Conservation (phyloP, 2,329 filamentous ascomycete species). For the Camillea tinctor region DNA sequence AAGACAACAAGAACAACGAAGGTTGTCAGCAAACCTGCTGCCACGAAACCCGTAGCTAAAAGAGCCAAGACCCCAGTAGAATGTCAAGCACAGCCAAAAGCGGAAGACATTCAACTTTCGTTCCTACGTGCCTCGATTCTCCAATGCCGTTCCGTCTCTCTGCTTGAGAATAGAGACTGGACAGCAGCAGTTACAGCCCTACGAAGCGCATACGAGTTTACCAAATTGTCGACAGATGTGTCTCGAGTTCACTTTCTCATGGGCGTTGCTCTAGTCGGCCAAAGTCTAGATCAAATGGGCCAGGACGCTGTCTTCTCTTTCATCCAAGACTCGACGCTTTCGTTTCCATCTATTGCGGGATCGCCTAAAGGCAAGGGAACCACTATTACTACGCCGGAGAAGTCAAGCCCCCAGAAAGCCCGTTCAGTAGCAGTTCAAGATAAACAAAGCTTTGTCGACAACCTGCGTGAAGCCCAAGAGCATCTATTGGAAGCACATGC, state of each 20-base stretch:
- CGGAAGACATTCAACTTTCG: slow-evolving; percentile 35
- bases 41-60: slow-evolving; percentile 29
- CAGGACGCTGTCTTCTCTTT: slow-evolving; percentile 84
- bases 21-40: slow-evolving; percentile 25
- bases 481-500: slow-evolving; percentile 63
- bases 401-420: slow-evolving; percentile 32
- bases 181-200: slow-evolving; percentile 56
- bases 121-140: slow-evolving; percentile 40
- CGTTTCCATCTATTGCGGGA: slow-evolving; percentile 68
- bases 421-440: slow-evolving; percentile 22
- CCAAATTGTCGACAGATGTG: slow-evolving; percentile 40
- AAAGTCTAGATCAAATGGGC: slow-evolving; percentile 70
- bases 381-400: slow-evolving; percentile 30
- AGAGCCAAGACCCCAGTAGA: slow-evolving; percentile 17
- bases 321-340: slow-evolving; percentile 88
- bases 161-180: slow-evolving; percentile 54
- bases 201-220: slow-evolving; percentile 45
- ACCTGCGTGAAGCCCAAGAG: slow-evolving; percentile 64
- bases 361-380: slow-evolving; percentile 36
- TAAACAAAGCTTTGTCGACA: slow-evolving; percentile 53
- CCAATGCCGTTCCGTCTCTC: slow-evolving; percentile 43
- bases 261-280: slow-evolving; percentile 65
- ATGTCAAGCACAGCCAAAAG: slow-evolving; percentile 7
- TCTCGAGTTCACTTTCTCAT: slow-evolving; percentile 58
- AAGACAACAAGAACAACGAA: slow-evolving; percentile 19